These are phyloP conservation scores for Termitomyces sp. DNA, from an alignment of 768 basidiomycete species.

Conservation along the genomic window DNA sequence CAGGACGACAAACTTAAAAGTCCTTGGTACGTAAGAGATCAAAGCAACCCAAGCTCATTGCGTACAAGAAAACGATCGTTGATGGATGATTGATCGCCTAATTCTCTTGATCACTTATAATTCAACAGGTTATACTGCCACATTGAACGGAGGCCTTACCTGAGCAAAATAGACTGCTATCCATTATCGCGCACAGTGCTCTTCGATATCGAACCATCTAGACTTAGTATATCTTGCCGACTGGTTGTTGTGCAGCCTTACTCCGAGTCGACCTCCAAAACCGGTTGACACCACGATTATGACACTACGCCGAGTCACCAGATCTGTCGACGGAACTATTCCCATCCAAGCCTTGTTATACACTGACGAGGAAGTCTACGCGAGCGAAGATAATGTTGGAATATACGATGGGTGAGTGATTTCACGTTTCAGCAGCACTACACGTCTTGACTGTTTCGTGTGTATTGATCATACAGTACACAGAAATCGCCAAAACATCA, in stretches of 20 bases:
- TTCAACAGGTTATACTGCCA: background rate
- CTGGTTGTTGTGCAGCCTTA: background rate
- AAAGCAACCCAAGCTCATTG: background rate
- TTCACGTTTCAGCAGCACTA: constrained; percentile 8
- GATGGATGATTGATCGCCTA: background rate
- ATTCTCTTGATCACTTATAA: background rate
- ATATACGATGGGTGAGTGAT: constrained; percentile 84
- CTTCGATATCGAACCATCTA: background rate
- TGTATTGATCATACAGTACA: constrained; percentile 41
- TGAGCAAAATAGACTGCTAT: background rate
- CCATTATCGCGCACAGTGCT: background rate
- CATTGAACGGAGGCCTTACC: background rate
- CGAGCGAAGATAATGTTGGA: constrained; percentile 74
- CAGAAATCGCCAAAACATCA: constrained; percentile 84
- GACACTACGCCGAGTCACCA: constrained; percentile 52
- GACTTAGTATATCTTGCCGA: background rate
- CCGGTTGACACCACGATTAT: constrained; percentile 25
- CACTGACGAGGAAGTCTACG: constrained; percentile 70
- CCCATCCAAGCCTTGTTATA: constrained; percentile 74
- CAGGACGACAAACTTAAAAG: background rate
- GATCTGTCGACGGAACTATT: constrained; percentile 66
- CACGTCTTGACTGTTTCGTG: background rate
- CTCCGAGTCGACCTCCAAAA: background rate
- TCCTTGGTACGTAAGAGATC: background rate
- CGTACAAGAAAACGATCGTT: background rate